Percentiles rank a stretch among this genome's conserved stretches.
Conservation (phyloP, 306 rosid genomes). For the Alnus rubra region DNA sequence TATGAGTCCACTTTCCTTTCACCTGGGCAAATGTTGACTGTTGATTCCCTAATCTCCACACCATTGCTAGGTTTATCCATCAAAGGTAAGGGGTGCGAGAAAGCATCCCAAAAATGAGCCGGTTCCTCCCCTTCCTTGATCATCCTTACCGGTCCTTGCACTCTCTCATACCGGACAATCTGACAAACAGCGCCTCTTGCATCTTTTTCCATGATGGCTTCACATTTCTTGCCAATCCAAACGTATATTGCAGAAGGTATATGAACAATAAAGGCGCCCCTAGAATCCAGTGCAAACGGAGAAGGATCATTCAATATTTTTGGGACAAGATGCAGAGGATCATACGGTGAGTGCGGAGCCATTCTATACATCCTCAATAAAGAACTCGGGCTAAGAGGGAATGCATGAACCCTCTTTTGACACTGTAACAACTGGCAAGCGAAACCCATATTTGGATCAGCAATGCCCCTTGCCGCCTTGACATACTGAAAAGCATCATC, state of each 20-base stretch:
- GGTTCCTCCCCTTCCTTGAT: conserved; percentile 88
- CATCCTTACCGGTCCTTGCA: conserved; percentile 67
- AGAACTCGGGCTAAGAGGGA: conserved; percentile 99
- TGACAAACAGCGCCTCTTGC: conserved; percentile 94
- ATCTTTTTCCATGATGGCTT: conserved; percentile 89
- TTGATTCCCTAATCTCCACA: conserved; percentile 40
- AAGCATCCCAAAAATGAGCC: conserved; percentile 71
- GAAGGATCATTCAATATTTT: conserved; percentile 91
- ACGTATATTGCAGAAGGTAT: conserved; percentile 78
- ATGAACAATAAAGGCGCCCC: conserved; percentile 90
- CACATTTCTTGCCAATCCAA: conserved; percentile 93
- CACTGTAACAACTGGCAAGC: conserved; percentile 98
- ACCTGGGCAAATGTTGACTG: conserved; percentile 43
- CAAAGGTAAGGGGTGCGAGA: conserved; percentile 72
- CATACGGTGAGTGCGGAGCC: conserved; percentile 95
- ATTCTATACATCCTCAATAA: conserved; percentile 87
- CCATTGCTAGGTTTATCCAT: conserved; percentile 62
- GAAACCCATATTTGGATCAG: conserved; percentile 99
- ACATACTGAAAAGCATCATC: conserved; percentile 99
- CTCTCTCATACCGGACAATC: conserved; percentile 92
- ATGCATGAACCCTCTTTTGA: conserved; percentile 95
- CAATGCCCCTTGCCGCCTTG: conserved; percentile 97
- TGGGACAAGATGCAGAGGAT: conserved; percentile 96
- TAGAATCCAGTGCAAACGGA: conserved; percentile 71
- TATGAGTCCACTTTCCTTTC: conserved; percentile 67